A percentile compares a stretch with the other conserved stretches of the same genome.
Conservation (phyloP, 2,329 filamentous ascomycete species). For the Didymella pinodella region DNA sequence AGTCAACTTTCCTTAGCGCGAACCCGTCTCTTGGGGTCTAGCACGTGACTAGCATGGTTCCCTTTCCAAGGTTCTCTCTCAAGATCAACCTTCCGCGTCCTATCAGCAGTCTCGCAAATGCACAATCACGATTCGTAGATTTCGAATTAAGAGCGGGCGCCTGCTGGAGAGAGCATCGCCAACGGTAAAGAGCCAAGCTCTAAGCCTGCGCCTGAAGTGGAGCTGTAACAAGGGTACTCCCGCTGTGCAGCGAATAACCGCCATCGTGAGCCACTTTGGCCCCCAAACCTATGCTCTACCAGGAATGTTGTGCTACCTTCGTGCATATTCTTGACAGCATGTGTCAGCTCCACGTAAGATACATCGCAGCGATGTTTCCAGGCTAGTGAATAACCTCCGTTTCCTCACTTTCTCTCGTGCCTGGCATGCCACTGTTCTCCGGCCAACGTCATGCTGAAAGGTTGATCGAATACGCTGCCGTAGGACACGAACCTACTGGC, state of each 20-base stretch:
- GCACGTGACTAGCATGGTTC: neutral
- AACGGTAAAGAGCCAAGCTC: neutral
- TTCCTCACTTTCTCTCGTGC: neutral
- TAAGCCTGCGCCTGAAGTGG: neutral
- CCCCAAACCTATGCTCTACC: neutral
- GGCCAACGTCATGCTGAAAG: neutral
- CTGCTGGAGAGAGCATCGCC: neutral
- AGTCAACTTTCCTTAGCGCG: slow-evolving; percentile 19
- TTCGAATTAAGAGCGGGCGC: neutral
- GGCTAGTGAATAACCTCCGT: neutral
- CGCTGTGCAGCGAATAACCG: neutral
- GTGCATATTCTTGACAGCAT: neutral
- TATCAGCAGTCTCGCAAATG: neutral
- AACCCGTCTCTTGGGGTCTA: neutral
- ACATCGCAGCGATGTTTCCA: neutral
- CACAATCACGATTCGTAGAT: neutral
- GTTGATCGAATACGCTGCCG: neutral
- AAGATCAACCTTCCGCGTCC: no score
- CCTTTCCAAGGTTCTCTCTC: no score
- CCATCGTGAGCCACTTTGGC: neutral
- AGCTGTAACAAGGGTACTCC: neutral
- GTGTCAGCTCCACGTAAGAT: neutral
- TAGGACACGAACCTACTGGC: neutral
- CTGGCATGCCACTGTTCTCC: neutral
- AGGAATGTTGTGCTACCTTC: neutral